A percentile compares a stretch with the other conserved stretches of the same genome.
Evolutionary conservation across 2,329 filamentous ascomycete genomes (phyloP).

Genomic region (Ascochyta koolunga): DNA sequence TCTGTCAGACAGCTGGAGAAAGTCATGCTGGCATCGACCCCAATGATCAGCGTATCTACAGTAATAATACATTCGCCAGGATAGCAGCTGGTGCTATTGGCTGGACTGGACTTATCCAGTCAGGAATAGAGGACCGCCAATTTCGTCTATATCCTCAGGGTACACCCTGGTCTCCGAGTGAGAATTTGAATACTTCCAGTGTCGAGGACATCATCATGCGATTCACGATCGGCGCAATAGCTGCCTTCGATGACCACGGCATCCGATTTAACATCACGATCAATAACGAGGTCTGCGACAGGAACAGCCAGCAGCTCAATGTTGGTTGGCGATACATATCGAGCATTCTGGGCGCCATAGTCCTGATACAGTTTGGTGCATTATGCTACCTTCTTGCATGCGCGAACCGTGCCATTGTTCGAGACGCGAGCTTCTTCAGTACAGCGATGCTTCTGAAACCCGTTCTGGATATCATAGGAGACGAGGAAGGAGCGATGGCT

Average conservation of each 20-base stretch:
- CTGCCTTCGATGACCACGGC: slow-evolving; percentile 44
- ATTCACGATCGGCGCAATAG: slow-evolving; percentile 40
- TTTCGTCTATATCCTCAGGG: slow-evolving; percentile 29
- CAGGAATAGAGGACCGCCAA: slow-evolving; percentile 24
- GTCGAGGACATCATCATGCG: slow-evolving; percentile 35
- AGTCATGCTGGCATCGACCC: slow-evolving; percentile 26
- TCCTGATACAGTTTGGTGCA: slow-evolving; percentile 32
- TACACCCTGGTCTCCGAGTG: slow-evolving; percentile 33
- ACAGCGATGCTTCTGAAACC: slow-evolving; percentile 42
- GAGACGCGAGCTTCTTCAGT: slow-evolving; percentile 41
- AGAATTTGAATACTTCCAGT: not conserved
- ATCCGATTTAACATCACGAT: slow-evolving; percentile 26
- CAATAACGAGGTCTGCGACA: slow-evolving; percentile 12
- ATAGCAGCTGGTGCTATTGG: slow-evolving; percentile 39
- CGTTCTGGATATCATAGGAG: slow-evolving; percentile 32
- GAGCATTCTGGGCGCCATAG: slow-evolving; percentile 30
- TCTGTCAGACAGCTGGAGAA: slow-evolving; percentile 9
- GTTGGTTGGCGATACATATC: slow-evolving; percentile 39
- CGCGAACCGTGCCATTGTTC: slow-evolving; percentile 39
- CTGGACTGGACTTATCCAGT: slow-evolving; percentile 35
- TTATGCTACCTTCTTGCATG: slow-evolving; percentile 28
- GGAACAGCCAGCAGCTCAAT: slow-evolving; percentile 35
- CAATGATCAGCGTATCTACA: slow-evolving; percentile 25
- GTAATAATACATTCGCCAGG: slow-evolving; percentile 33
- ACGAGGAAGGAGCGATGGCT: slow-evolving; percentile 27